Evolutionary conservation across 129 eudicot species (phyloP).

Genomic region (Tagetes patula): DNA sequence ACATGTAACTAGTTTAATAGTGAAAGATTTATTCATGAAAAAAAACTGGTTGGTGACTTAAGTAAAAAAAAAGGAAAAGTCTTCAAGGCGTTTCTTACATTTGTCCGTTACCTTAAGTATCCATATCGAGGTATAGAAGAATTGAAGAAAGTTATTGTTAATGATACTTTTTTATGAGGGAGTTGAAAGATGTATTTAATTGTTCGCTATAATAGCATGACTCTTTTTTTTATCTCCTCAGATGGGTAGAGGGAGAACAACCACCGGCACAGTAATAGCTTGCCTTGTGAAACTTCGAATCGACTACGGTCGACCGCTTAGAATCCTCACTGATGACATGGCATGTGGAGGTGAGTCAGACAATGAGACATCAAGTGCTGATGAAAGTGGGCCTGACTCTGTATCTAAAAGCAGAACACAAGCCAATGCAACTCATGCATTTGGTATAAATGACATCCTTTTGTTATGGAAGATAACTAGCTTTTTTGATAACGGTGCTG

Average conservation of each 20-base stretch:
- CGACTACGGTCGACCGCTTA: constrained; percentile 81
- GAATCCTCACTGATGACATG: constrained; percentile 47
- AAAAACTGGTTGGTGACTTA: background rate
- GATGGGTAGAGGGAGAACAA: constrained; percentile 97
- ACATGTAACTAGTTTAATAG: background rate
- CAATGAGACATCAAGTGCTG: constrained; percentile 58
- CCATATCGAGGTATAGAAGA: background rate
- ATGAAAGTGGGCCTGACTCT: constrained; percentile 51
- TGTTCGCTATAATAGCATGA: background rate
- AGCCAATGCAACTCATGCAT: constrained; percentile 49
- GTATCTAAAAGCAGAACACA: constrained; percentile 35
- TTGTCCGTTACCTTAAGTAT: background rate
- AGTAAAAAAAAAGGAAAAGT: background rate
- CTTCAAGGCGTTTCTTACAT: background rate
- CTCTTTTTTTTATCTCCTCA: constrained; percentile 29
- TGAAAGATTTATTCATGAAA: background rate
- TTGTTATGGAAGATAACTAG: constrained; percentile 91
- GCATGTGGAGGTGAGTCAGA: constrained; percentile 46
- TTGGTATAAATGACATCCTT: constrained; percentile 91
- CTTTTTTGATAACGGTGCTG: constrained; percentile 93
- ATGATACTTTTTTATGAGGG: background rate
- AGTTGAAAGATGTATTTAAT: background rate
- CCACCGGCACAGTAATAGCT: constrained; percentile 95
- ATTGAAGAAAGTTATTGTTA: background rate
- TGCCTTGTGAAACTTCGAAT: constrained; percentile 88